phyloP scores from a whole-genome alignment of 176 grass and related monocot species.

The Rhynchospora pubera region DNA sequence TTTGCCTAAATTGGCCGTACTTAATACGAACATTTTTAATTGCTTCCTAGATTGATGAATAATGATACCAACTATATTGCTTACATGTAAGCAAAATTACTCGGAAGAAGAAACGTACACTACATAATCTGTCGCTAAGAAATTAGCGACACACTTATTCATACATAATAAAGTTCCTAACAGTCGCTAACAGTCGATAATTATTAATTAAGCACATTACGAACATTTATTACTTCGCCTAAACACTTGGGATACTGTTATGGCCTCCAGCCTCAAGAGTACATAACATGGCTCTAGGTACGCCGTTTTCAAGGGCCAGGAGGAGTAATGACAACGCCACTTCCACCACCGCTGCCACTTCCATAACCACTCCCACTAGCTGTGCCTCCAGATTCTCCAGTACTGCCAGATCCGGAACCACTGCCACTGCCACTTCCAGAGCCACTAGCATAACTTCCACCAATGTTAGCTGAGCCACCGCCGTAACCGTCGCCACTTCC shows the following conservation, averaged over 20 bases:
- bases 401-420: not conserved
- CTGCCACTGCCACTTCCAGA: not conserved
- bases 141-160: not conserved
- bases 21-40: not conserved
- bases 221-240: not conserved
- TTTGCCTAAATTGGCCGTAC: not conserved
- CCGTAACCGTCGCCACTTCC: not conserved
- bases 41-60: too few relatives aligned
- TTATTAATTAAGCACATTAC: not conserved
- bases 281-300: not conserved
- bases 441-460: not conserved
- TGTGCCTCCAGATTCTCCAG: not conserved
- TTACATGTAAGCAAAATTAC: too few relatives aligned
- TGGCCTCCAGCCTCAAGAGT: not conserved
- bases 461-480: not conserved
- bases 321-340: not conserved
- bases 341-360: not conserved
- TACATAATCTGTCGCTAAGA: not conserved
- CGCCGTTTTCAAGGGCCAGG: not conserved
- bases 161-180: not conserved
- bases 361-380: not conserved
- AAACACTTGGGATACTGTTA: not conserved
- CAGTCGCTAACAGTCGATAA: too few relatives aligned
- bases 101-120: not conserved
- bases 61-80: too few relatives aligned